Base-by-base conservation (phyloP, 139 green algal genomes). In the Dunaliella primolecta region DNA sequence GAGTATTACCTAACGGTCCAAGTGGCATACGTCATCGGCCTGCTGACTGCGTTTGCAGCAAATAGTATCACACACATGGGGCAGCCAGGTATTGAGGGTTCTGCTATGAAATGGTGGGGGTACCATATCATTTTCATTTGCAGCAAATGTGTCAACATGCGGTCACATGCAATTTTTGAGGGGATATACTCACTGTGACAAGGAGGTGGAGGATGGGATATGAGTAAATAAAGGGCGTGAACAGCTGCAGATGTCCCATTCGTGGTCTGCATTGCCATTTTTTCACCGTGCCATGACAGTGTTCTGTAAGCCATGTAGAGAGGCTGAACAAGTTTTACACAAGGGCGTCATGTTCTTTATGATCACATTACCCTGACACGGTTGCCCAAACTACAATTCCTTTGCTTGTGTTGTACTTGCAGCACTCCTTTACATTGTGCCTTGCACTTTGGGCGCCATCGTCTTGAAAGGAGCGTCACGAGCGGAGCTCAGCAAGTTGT, bases 41-140 rank as follows among this genome's bases (percentile, higher is more conserved):
- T 98, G 32, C 70, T 90, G 33, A 75, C 91, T 24, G 95, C 96
- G 0, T 98, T 98, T 88, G 93, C 86, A 0, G 95, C 91, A 25
- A 98, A 98, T 88, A 88, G 87, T n/a, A 85, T 96, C 2, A 98
- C 94, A 0, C 84, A 92, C 25, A 35, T 97, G 80, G 95, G 94
- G 0, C 94, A 98, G 89, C 95, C 95, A 84, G 78, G 78, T 83
- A 46, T 32, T 15, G 20, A 36, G 30, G n/a, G 72, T 21, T 24
- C 72, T 33, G 72, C 72, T 35, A 29, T 78, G 72, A 15, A 29
- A 15, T 15, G n/a, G n/a, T n/a, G n/a, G n/a, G n/a, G n/a, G n/a
- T n/a, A n/a, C n/a, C n/a, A n/a, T n/a, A n/a, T n/a, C n/a, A n/a
- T n/a, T n/a, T n/a, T n/a, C n/a, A n/a, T n/a, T n/a, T n/a, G n/a